Conservation (phyloP, 176 grass and related monocot genomes). For the Aegilops tauschii region DNA sequence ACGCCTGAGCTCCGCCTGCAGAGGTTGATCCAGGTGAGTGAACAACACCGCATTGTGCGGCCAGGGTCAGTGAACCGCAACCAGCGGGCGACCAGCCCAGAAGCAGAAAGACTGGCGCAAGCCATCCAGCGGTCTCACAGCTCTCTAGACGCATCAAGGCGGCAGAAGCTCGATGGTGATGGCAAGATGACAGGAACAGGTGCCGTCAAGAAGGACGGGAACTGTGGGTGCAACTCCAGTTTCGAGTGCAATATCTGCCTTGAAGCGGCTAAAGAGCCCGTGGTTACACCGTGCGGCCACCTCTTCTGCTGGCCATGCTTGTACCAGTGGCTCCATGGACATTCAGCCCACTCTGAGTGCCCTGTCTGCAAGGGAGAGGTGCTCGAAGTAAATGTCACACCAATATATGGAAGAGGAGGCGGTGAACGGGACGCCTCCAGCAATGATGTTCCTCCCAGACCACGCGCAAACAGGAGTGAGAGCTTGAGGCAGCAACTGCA, state of each 20-base stretch:
- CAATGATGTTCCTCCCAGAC: constrained; percentile 66
- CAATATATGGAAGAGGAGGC: constrained; percentile 77
- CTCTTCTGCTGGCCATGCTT: constrained; percentile 94
- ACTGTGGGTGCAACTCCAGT: constrained; percentile 39
- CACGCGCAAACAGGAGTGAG: constrained; percentile 45
- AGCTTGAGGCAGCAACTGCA: constrained; percentile 53
- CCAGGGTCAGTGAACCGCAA: neutral
- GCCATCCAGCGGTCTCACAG: constrained; percentile 57
- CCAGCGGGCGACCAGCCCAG: constrained; percentile 36
- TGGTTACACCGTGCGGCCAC: constrained; percentile 86
- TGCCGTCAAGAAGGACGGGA: constrained; percentile 41
- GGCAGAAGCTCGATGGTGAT: constrained; percentile 35
- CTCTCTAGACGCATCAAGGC: constrained; percentile 46
- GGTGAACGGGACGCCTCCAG: constrained; percentile 1
- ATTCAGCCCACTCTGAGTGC: constrained; percentile 53
- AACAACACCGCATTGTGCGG: constrained; percentile 41
- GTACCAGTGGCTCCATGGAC: constrained; percentile 63
- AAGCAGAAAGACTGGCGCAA: constrained; percentile 44
- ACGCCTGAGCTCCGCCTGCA: constrained; percentile 55
- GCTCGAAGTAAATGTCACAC: constrained; percentile 54
- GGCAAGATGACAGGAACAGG: constrained; percentile 28
- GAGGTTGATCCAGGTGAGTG: constrained; percentile 60
- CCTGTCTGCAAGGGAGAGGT: constrained; percentile 88
- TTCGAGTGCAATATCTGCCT: constrained; percentile 94
- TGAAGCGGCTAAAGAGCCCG: constrained; percentile 61